Conservation (phyloP, 371 early-diverging fungal species). For the Mucor circinelloides region DNA sequence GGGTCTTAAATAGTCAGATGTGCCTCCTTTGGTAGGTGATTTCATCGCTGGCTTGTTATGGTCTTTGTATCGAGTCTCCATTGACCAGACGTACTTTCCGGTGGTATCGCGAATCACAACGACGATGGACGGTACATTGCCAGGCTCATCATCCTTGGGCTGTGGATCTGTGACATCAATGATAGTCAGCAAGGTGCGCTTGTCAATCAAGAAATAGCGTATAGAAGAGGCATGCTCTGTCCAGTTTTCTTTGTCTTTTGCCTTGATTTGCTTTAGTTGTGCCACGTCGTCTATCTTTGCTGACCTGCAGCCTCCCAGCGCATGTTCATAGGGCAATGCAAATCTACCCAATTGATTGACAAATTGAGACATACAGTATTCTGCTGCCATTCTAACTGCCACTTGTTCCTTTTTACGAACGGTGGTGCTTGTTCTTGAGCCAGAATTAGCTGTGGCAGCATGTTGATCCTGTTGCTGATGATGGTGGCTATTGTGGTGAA, state of each 20-base stretch:
- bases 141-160: conserved; percentile 4
- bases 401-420: conserved; percentile 47
- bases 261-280: conserved; percentile 16
- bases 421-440: neutral
- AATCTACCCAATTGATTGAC: conserved; percentile 72
- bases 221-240: conserved; percentile 27
- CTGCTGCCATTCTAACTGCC: conserved; percentile 75
- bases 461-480: conserved; percentile 8
- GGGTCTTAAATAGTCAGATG: neutral
- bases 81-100: conserved; percentile 74
- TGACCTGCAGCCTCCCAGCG: conserved; percentile 59
- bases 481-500: conserved; percentile 5
- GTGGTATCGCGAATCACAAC: conserved; percentile 69
- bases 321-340: conserved; percentile 58
- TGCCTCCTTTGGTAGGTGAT: neutral
- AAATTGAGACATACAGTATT: conserved; percentile 72
- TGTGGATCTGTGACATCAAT: conserved; percentile 28
- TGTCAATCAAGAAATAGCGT: conserved; percentile 71
- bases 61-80: conserved; percentile 55
- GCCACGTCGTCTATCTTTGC: conserved; percentile 59
- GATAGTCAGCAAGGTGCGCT: conserved; percentile 63
- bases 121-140: conserved; percentile 45
- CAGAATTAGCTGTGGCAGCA: neutral
- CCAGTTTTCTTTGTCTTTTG: conserved; percentile 6
- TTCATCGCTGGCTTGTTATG: neutral